phyloP scores from a whole-genome alignment of 2,329 filamentous ascomycete species.

The Diplodia seriata region DNA sequence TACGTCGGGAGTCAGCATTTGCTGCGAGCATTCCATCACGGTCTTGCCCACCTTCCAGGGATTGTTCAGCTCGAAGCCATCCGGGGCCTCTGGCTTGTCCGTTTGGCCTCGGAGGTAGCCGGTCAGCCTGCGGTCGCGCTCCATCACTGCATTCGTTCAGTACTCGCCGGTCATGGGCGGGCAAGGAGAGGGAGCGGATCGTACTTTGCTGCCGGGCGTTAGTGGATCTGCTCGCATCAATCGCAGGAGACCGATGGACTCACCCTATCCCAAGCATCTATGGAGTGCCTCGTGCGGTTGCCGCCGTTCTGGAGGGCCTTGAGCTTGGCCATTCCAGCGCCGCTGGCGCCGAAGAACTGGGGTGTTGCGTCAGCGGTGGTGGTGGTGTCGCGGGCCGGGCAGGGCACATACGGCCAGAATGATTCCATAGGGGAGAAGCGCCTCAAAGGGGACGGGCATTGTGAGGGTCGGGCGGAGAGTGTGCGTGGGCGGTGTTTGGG shows the following conservation, averaged over 20 bases:
- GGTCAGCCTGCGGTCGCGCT: slow-evolving; percentile 68
- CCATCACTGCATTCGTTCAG: slow-evolving; percentile 64
- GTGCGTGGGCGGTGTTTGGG: slow-evolving; percentile 11
- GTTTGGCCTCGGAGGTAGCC: slow-evolving; percentile 67
- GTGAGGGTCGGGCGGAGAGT: slow-evolving; percentile 35
- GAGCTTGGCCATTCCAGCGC: slow-evolving; percentile 63
- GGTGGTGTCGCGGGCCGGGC: slow-evolving; percentile 31
- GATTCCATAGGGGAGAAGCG: slow-evolving; percentile 68
- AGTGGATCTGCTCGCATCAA: slow-evolving; percentile 42
- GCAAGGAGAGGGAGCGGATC: slow-evolving; percentile 37
- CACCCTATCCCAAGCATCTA: slow-evolving; percentile 71
- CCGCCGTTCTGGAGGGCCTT: slow-evolving; percentile 68
- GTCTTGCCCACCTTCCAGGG: slow-evolving; percentile 61
- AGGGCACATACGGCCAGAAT: slow-evolving; percentile 63
- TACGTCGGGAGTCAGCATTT: slow-evolving; percentile 41
- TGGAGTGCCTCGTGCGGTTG: slow-evolving; percentile 65
- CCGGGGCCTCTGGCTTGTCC: slow-evolving; percentile 63
- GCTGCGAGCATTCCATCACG: not conserved
- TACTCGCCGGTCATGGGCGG: slow-evolving; percentile 35
- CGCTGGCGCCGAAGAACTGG: slow-evolving; percentile 68
- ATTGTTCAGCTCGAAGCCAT: slow-evolving; percentile 71
- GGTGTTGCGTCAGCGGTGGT: slow-evolving; percentile 15
- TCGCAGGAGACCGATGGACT: slow-evolving; percentile 40
- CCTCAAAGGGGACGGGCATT: slow-evolving; percentile 73
- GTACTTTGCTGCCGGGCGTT: slow-evolving; percentile 62